Evolutionary conservation across 345 rosid species (phyloP).

Genomic region (Pugionium dolabratum): DNA sequence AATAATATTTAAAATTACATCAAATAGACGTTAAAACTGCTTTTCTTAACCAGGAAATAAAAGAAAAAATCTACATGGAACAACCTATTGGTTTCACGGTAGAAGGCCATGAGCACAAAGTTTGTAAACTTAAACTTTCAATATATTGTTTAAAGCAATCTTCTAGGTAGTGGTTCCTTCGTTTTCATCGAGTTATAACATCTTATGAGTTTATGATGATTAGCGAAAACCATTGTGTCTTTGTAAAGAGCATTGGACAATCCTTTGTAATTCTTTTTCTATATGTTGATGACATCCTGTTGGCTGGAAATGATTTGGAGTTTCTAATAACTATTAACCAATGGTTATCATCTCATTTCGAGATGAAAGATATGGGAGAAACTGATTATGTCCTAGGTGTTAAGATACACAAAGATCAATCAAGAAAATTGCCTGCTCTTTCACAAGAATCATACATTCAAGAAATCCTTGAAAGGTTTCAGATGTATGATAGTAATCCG

Average conservation of each 20-base stretch:
- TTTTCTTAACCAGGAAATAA: background rate
- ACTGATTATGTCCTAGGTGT: background rate
- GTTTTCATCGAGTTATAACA: constrained; percentile 2
- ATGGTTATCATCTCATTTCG: constrained; percentile 13
- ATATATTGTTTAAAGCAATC: background rate
- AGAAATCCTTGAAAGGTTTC: background rate
- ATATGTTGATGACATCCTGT: background rate
- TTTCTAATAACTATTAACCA: background rate
- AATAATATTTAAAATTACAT: background rate
- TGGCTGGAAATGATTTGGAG: background rate
- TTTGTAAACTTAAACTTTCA: background rate
- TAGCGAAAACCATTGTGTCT: background rate
- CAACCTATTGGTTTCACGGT: background rate
- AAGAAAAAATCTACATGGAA: background rate
- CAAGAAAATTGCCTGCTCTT: background rate
- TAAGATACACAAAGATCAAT: background rate
- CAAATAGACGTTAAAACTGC: background rate
- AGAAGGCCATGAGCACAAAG: background rate
- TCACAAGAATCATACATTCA: background rate
- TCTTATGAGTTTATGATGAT: constrained; percentile 16
- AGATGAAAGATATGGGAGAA: constrained; percentile 14
- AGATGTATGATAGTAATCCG: background rate
- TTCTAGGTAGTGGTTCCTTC: background rate
- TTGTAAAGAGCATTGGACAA: background rate
- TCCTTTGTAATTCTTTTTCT: background rate